phyloP scores from a whole-genome alignment of 768 basidiomycete species.

The Serendipita sp. region DNA sequence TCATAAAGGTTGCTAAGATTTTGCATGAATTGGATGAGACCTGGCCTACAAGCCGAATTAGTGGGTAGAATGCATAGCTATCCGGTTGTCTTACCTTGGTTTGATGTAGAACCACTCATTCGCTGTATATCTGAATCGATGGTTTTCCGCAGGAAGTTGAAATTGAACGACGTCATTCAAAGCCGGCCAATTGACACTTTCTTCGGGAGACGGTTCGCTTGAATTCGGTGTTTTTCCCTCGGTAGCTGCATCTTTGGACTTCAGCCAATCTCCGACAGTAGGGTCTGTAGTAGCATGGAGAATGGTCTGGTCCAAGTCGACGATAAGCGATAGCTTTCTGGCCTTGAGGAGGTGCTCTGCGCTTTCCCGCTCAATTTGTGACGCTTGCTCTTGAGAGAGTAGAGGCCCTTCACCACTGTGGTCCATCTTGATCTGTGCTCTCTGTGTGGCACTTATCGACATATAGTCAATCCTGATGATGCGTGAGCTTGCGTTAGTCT shows the following conservation, averaged over 20 bases:
- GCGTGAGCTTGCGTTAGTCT: slow-evolving; percentile 11
- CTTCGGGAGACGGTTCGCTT: not conserved
- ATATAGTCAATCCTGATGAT: slow-evolving; percentile 60
- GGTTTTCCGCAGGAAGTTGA: not conserved
- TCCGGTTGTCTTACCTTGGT: slow-evolving; percentile 51
- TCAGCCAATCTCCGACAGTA: slow-evolving; percentile 98
- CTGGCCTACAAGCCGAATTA: slow-evolving; percentile 36
- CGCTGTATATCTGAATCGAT: not conserved
- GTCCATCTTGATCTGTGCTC: slow-evolving; percentile 85
- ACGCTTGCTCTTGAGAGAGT: slow-evolving; percentile 84
- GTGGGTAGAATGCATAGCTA: not conserved
- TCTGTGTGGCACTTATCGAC: slow-evolving; percentile 70
- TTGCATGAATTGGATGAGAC: slow-evolving; percentile 64
- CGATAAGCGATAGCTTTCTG: slow-evolving; percentile 81
- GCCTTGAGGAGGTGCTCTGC: slow-evolving; percentile 59
- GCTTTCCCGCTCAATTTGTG: slow-evolving; percentile 70
- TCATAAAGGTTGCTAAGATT: slow-evolving; percentile 68
- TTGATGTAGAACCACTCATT: slow-evolving; percentile 77
- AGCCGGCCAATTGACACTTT: slow-evolving; percentile 5
- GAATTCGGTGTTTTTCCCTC: not conserved
- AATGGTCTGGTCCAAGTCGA: slow-evolving; percentile 97
- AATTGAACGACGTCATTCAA: not conserved
- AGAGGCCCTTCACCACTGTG: slow-evolving; percentile 84
- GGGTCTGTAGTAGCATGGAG: slow-evolving; percentile 98
- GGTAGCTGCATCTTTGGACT: slow-evolving; percentile 32